These are phyloP conservation scores for Colletotrichum sp. DNA, from an alignment of 2,329 filamentous ascomycete genomes.

Conservation along the genomic window DNA sequence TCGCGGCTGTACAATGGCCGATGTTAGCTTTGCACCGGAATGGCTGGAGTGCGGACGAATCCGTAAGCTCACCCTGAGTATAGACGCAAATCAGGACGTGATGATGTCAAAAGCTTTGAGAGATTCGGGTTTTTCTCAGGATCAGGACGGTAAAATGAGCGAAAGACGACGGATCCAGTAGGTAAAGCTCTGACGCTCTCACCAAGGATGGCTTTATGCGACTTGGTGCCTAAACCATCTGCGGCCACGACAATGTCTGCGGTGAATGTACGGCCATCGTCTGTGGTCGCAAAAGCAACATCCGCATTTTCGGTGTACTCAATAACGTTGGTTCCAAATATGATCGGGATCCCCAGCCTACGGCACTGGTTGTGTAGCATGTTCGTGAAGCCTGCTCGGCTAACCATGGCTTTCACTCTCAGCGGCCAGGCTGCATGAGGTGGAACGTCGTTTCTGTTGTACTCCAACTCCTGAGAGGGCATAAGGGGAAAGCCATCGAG, in stretches of 20 bases:
- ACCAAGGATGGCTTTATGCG: background rate
- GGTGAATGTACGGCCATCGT: background rate
- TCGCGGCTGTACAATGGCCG: background rate
- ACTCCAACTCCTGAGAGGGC: background rate
- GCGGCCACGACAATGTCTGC: background rate
- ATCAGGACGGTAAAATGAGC: background rate
- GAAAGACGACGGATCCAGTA: background rate
- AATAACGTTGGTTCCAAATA: background rate
- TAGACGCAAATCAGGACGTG: background rate
- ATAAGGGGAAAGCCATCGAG: background rate
- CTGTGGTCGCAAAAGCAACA: background rate
- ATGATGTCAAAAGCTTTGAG: background rate
- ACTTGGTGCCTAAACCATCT: background rate
- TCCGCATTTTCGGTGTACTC: background rate
- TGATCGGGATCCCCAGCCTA: background rate
- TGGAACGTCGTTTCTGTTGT: background rate
- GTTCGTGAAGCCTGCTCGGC: background rate
- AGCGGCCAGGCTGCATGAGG: background rate
- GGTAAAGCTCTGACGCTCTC: background rate
- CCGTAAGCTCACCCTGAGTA: background rate
- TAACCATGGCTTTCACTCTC: background rate
- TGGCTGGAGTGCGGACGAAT: no score
- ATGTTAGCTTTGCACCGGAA: background rate
- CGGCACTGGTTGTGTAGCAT: background rate
- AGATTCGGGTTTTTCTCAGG: background rate